Evolutionary conservation across 768 basidiomycete genomes (phyloP), one percentile per base, ranked within the genome.

Genomic region (Pholiota molesta): DNA sequence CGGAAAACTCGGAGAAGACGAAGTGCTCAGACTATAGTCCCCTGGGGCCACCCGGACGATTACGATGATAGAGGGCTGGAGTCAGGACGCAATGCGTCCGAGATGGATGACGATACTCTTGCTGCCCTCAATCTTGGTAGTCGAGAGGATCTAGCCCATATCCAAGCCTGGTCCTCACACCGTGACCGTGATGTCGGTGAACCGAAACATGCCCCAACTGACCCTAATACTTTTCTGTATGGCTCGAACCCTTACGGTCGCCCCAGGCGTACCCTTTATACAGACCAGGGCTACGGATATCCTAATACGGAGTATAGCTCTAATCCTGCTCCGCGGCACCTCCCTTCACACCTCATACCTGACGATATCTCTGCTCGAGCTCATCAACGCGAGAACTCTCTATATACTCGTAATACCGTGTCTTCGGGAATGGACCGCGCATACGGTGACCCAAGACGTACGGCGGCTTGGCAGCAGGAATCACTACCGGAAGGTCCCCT

Each of bases 161-260:
- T 66, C n/a, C 70, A 73, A 51, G 62, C 71, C 35, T 77, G 74
- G 77, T 73, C 76, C 35, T 75, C 74, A 59, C 68, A 72, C 26
- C 74, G 78, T 3, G 80, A 79, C 67, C 76, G 79, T 54, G 78
- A 79, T 57, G 77, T 79, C 10, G 79, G 79, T 14, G 78, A 79
- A 65, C 77, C 78, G 19, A 80, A 71, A 62, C 73, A 76, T 47
- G 69, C 73, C 3, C 67, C 66, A 28, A 71, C 68, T 60, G 73
- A 70, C 60, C 29, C 73, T 14, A 69, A 68, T 28, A 49, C 60
- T 35, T 61, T 62, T 55, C 62, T 14, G 52, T 62, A 66, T 58
- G 49, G 56, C 56, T 63, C 64, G 58, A 63, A 58, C 60, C 56
- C 66, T 65, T 72, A 65, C 54, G 64, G 68, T 31, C 68, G 67